Conservation (phyloP, 768 basidiomycete genomes). For the Termitomyces sp. region DNA sequence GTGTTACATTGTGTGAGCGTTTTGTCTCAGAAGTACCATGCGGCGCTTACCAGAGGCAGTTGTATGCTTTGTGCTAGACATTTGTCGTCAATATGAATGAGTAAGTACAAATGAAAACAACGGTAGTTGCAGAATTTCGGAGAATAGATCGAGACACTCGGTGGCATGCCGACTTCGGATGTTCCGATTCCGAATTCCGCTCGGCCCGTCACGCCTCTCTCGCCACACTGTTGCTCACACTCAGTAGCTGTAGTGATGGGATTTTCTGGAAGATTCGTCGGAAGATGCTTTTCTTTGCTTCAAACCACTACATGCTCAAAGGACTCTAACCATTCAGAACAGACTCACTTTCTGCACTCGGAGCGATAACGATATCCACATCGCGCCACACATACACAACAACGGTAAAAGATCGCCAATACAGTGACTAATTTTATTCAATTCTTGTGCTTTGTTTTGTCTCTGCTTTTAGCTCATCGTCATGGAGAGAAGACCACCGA, state of each 20-base stretch:
- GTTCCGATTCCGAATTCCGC: no score
- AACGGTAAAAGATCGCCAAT: background rate
- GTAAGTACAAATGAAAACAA: background rate
- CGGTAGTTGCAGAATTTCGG: no score
- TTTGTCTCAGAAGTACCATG: background rate
- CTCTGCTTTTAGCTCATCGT: background rate
- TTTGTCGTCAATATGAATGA: background rate
- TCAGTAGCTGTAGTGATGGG: background rate
- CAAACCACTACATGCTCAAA: background rate
- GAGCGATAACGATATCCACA: background rate
- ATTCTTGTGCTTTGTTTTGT: background rate
- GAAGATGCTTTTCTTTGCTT: no score
- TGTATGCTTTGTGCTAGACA: background rate
- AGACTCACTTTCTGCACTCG: background rate
- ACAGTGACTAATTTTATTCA: background rate
- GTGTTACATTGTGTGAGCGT: background rate
- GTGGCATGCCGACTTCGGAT: background rate
- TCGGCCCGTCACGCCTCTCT: background rate
- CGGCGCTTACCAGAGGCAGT: background rate
- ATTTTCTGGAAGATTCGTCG: background rate
- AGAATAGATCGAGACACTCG: no score
- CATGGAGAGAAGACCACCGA: background rate
- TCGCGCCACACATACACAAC: background rate
- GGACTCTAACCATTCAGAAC: background rate
- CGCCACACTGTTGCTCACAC: background rate